A percentile compares a stretch with the other conserved stretches of the same genome.
Conservation (phyloP, 768 basidiomycete species). For the Lactarius sanguifluus region DNA sequence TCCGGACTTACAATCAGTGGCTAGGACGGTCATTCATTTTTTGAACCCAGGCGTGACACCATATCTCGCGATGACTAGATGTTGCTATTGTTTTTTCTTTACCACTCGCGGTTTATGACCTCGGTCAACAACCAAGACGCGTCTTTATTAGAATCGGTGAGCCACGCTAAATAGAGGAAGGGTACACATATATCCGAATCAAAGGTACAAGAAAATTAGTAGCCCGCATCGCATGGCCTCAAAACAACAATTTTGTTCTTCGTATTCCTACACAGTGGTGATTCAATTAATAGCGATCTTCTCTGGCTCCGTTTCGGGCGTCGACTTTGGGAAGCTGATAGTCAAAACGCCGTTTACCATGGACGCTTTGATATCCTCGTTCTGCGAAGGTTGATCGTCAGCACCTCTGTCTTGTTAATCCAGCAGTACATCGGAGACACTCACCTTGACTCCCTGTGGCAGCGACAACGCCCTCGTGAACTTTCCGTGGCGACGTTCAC, state of each 20-base stretch:
- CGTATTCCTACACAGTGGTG: background rate
- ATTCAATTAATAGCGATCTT: slow-evolving; percentile 40
- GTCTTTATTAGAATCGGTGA: background rate
- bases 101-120: background rate
- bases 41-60: background rate
- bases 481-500: slow-evolving; percentile 35
- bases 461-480: slow-evolving; percentile 33
- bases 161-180: background rate
- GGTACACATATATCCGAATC: background rate
- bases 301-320: slow-evolving; percentile 45
- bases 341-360: slow-evolving; percentile 50
- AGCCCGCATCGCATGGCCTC: background rate
- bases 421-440: slow-evolving; percentile 9
- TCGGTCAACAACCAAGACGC: background rate
- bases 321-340: slow-evolving; percentile 49
- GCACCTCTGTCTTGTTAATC: background rate
- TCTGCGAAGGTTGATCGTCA: slow-evolving; percentile 20
- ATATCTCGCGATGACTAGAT: background rate
- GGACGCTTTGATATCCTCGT: slow-evolving; percentile 40
- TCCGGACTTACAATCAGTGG: too few species aligned
- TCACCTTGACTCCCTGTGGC: slow-evolving; percentile 34
- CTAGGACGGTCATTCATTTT: too few species aligned
- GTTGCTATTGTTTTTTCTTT: background rate
- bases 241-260: background rate
- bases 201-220: background rate